Base-by-base conservation (phyloP, 345 rosid species). In the Stellera chamaejasme region DNA sequence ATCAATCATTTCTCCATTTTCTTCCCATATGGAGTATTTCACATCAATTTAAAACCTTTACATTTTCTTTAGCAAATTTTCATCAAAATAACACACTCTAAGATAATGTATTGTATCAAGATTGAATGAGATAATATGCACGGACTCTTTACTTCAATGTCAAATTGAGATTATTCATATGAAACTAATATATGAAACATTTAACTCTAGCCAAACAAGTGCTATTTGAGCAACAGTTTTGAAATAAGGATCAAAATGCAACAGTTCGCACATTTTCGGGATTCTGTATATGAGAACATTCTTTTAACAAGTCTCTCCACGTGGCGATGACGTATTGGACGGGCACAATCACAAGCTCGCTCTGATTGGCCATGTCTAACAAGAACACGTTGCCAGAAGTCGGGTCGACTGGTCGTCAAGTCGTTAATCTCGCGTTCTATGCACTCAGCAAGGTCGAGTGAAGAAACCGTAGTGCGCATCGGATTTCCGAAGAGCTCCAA, bases 401-500 rank as follows among this genome's bases (percentile, higher is more conserved):
- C 10, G 0, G 36, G 41, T 53, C 59, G 19, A 42, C 12, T 19
- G 48, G 23, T 32, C 39, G 51, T 58, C 60, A 57, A 57, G 60
- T 57, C 60, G 43, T 26, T 46, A 26, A 28, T 14, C 28, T 43
- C 58, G 7, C 2, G 10, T 6, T 11, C 26, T 16, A 11, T 47
- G 8, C 0, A 1, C 13, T 8, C 43, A 9, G 10, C 43, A 10
- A 50, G 50, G 51, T 51, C 50, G 11, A 43, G 45, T 13, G 44
- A n/a, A 15, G 16, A 27, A 26, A 10, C 32, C 43, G 27, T 23
- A 61, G 27, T 19, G 23, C 26, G 27, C 3, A 27, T 52, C 13
- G 10, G 26, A 52, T 6, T 43, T 52, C 44, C 36, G 66, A 76
- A 71, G 86, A 75, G 77, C 69, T 10, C 46, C 42, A 50, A 52